Base-by-base conservation (phyloP, 768 basidiomycete species). In the Panaeolus cyanescens region DNA sequence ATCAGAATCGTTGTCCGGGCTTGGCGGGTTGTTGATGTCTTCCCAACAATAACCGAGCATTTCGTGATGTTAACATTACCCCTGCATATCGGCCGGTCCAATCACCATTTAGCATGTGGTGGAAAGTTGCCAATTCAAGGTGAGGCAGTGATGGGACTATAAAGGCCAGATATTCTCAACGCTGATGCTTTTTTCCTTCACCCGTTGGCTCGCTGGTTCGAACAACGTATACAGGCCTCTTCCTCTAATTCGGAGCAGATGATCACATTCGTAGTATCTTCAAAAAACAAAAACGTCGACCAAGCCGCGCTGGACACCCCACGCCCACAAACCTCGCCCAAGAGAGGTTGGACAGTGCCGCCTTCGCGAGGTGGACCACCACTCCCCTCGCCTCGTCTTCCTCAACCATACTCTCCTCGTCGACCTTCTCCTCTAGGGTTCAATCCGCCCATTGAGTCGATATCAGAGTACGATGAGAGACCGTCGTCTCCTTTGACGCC, bases 131-230 rank as follows among this genome's bases (percentile, higher is more conserved):
- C 25, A 13, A 28, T 50, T 50, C 45, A 6, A 50, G 45, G 30
- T 28, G 3, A 28, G 45, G 9, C n/a, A 50, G 30, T 50, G 45
- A 50, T 50, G 45, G 25, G 15, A 10, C 22, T 50, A 50, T 50
- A 50, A 50, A 50, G 45, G 45, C 9, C 22, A 28, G 13, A 20
- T n/a, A 50, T 1, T 1, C 25, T 2, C 5, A 15, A 37, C 30
- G 5, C 22, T 50, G 7, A 6, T 34, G 45, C 4, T 50, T 28
- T 15, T 20, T 50, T n/a, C 31, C 54, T 12, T 17, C 31, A 25
- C 45, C 54, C 53, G 62, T 63, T 63, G 45, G 45, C 22, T 50
- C 62, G 62, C 62, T 59, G 62, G 62, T 57, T 20, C 62, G 62
- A 63, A 63, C 62, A 63, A 55, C 58, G 45, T 50, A 5, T 30